Conservation (phyloP, 2,329 filamentous ascomycete species). For the Pyricularia sp. region DNA sequence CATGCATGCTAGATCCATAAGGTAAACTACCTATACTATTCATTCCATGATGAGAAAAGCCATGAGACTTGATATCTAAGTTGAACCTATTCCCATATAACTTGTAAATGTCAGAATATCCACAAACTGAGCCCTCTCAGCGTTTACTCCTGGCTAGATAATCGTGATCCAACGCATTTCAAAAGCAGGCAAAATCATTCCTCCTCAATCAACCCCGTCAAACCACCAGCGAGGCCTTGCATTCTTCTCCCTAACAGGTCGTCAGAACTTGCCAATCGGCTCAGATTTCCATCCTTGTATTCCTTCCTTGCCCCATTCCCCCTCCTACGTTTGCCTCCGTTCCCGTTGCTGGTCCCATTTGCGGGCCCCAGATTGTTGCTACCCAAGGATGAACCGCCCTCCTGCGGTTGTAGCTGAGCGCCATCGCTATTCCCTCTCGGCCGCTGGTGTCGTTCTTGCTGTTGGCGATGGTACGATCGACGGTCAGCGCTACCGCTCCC, state of each 20-base stretch:
- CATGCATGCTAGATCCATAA: too few species aligned
- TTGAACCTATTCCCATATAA: background rate
- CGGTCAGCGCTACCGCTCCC: background rate
- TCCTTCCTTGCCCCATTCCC: constrained; percentile 19
- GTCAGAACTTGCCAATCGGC: constrained; percentile 43
- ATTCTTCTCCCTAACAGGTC: constrained; percentile 48
- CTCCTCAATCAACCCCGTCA: constrained; percentile 40
- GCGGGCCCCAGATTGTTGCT: background rate
- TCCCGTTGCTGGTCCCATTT: constrained; percentile 4
- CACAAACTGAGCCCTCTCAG: background rate
- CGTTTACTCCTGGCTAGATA: background rate
- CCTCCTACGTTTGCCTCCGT: constrained; percentile 19
- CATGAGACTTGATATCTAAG: background rate
- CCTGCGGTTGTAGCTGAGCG: background rate
- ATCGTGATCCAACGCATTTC: background rate
- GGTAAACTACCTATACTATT: too few species aligned
- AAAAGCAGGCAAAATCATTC: constrained; percentile 1
- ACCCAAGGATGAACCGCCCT: constrained; percentile 1
- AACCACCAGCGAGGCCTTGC: constrained; percentile 44
- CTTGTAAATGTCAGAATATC: background rate
- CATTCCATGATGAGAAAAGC: background rate
- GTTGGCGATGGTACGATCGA: background rate
- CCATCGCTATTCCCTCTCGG: constrained; percentile 9
- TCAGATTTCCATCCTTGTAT: constrained; percentile 25
- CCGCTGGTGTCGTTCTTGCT: constrained; percentile 12